phyloP scores from a whole-genome alignment of 371 early-diverging fungal species.

The Rhizopus sp. region DNA sequence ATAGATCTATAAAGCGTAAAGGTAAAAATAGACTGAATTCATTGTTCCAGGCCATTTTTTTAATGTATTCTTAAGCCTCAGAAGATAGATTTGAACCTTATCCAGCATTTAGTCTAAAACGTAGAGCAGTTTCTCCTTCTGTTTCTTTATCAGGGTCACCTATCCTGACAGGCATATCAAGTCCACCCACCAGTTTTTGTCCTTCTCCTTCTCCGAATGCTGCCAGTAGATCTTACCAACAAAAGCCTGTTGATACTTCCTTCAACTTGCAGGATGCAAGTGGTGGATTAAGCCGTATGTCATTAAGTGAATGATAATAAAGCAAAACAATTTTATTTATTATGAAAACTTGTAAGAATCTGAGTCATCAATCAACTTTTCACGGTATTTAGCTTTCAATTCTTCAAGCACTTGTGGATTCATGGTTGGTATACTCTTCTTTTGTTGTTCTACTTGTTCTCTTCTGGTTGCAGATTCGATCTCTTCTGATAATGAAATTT shows the following conservation, averaged over 20 bases:
- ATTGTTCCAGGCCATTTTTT: neutral
- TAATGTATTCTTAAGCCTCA: constrained; percentile 26
- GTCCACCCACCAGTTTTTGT: constrained; percentile 36
- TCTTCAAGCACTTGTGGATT: constrained; percentile 20
- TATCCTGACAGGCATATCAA: constrained; percentile 35
- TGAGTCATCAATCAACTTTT: constrained; percentile 22
- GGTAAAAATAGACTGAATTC: constrained; percentile 20
- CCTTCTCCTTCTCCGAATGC: constrained; percentile 32
- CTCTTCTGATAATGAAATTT: constrained; percentile 12
- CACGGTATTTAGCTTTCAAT: constrained; percentile 22
- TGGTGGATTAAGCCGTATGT: constrained; percentile 47
- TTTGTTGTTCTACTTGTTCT: constrained; percentile 11
- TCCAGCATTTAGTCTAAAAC: constrained; percentile 33
- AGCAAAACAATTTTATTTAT: neutral
- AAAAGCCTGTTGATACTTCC: constrained; percentile 22
- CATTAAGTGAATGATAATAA: constrained; percentile 34
- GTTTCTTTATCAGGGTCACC: constrained; percentile 46
- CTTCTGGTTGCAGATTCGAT: constrained; percentile 19
- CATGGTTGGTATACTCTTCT: constrained; percentile 16
- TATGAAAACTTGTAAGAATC: constrained; percentile 32
- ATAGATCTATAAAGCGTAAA: constrained; percentile 44
- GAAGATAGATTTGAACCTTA: constrained; percentile 45
- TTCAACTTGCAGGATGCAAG: constrained; percentile 50
- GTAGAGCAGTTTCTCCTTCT: constrained; percentile 50
- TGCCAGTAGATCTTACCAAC: constrained; percentile 34